Percentiles rank a stretch among this genome's conserved stretches.
Conservation (phyloP, 768 basidiomycete genomes). For the Obba rivulosa region DNA sequence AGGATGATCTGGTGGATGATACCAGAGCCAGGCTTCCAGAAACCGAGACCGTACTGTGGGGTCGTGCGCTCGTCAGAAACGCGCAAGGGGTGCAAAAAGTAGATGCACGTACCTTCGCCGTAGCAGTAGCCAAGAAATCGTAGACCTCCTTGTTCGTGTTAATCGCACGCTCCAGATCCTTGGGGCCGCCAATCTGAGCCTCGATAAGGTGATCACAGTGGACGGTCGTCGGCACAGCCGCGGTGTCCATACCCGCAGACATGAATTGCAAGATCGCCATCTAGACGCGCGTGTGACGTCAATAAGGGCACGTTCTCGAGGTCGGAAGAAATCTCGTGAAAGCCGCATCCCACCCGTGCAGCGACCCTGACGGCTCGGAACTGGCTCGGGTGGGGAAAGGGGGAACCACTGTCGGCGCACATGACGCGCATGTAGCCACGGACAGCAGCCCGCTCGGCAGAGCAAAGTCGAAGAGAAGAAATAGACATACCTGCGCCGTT, state of each 20-base stretch:
- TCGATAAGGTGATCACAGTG: slow-evolving; percentile 99
- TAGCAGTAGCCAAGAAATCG: slow-evolving; percentile 96
- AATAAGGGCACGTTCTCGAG: slow-evolving; percentile 9
- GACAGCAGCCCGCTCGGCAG: no score
- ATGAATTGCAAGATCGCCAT: slow-evolving; percentile 99
- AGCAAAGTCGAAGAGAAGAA: background rate
- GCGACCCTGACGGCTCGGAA: no score
- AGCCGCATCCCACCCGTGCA: background rate
- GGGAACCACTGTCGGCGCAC: background rate
- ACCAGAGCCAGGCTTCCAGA: slow-evolving; percentile 99
- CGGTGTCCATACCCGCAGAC: slow-evolving; percentile 98
- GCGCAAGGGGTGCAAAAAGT: background rate
- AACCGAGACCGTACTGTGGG: slow-evolving; percentile 89
- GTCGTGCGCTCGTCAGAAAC: background rate
- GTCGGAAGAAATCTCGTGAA: background rate
- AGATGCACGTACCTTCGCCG: slow-evolving; percentile 66
- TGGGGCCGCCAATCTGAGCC: slow-evolving; percentile 89
- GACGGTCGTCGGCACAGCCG: slow-evolving; percentile 96
- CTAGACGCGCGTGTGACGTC: slow-evolving; percentile 43
- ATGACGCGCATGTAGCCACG: background rate
- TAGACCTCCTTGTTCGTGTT: slow-evolving; percentile 98
- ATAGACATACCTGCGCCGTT: slow-evolving; percentile 64
- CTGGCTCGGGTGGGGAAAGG: no score
- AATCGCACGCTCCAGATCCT: slow-evolving; percentile 90
- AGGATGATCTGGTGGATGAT: slow-evolving; percentile 99